Conservation (phyloP, 192 early-diverging fungal genomes). For the Coemansia sp. region DNA sequence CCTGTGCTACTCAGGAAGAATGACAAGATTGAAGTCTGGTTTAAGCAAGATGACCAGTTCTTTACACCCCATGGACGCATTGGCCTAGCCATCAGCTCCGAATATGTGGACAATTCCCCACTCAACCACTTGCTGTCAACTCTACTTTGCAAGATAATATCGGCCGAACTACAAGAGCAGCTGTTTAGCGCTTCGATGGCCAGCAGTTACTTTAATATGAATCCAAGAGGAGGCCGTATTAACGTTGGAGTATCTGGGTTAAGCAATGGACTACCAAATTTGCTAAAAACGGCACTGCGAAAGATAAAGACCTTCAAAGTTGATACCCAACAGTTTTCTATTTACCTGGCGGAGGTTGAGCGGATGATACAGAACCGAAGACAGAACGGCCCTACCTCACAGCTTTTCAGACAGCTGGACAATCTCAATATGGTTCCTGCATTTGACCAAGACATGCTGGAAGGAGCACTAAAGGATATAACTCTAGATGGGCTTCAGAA, state of each 20-base stretch:
- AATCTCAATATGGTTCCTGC: background rate
- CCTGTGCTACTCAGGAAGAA: slow-evolving; percentile 16
- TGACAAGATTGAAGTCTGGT: slow-evolving; percentile 68
- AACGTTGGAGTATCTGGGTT: slow-evolving; percentile 69
- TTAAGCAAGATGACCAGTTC: slow-evolving; percentile 88
- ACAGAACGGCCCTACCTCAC: no score
- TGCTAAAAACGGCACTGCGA: slow-evolving; percentile 66
- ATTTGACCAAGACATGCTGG: slow-evolving; percentile 65
- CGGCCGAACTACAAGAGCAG: slow-evolving; percentile 64
- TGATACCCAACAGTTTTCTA: slow-evolving; percentile 61
- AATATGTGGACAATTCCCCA: background rate
- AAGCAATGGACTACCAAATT: slow-evolving; percentile 71
- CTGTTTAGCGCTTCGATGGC: slow-evolving; percentile 77
- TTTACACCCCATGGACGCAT: slow-evolving; percentile 79
- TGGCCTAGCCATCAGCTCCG: slow-evolving; percentile 53
- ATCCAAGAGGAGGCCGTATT: slow-evolving; percentile 59
- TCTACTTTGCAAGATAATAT: background rate
- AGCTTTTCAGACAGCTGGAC: background rate
- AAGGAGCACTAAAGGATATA: slow-evolving; percentile 65
- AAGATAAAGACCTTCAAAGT: slow-evolving; percentile 61
- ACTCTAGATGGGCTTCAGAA: slow-evolving; percentile 64
- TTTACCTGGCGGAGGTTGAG: slow-evolving; percentile 4
- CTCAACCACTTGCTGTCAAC: background rate
- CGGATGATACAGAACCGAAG: background rate
- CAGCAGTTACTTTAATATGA: slow-evolving; percentile 65